phyloP scores from a whole-genome alignment of 164 flowering plant genomes.

The Nelumbo lutea region DNA sequence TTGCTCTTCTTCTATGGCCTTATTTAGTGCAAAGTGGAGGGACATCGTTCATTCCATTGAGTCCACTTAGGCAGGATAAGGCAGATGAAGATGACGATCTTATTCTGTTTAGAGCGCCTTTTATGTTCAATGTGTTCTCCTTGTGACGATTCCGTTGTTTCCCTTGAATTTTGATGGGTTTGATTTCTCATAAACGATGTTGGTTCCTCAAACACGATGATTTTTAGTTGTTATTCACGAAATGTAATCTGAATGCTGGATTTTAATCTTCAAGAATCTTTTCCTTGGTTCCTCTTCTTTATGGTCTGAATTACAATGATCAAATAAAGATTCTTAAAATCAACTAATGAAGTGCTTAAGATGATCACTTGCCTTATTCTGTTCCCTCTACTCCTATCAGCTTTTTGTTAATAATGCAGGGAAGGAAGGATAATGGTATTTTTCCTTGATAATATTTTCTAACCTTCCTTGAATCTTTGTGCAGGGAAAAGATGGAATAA shows the following conservation, averaged over 20 bases:
- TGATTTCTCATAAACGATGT: background rate
- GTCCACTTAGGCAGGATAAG: too few species aligned
- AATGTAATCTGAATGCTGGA: background rate
- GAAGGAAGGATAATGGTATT: too few species aligned
- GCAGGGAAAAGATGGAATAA: constrained; percentile 33
- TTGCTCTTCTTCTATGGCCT: too few species aligned
- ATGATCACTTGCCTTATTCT: background rate
- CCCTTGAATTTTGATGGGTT: background rate
- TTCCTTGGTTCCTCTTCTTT: background rate
- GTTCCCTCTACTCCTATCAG: too few species aligned
- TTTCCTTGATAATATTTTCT: background rate
- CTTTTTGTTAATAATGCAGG: too few species aligned
- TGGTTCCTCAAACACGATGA: too few species aligned
- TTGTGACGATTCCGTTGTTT: background rate
- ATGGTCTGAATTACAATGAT: background rate
- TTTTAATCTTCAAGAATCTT: background rate
- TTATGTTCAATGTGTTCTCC: background rate
- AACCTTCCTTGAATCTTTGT: background rate
- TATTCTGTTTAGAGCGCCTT: background rate
- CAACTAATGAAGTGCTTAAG: background rate
- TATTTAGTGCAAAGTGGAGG: too few species aligned
- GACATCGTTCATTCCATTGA: too few species aligned
- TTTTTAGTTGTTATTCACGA: too few species aligned
- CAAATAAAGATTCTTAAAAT: too few species aligned
- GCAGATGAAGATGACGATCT: background rate